Evolutionary conservation across 495 filamentous ascomycete genomes (phyloP).

Genomic region (Podospora fimiseda): DNA sequence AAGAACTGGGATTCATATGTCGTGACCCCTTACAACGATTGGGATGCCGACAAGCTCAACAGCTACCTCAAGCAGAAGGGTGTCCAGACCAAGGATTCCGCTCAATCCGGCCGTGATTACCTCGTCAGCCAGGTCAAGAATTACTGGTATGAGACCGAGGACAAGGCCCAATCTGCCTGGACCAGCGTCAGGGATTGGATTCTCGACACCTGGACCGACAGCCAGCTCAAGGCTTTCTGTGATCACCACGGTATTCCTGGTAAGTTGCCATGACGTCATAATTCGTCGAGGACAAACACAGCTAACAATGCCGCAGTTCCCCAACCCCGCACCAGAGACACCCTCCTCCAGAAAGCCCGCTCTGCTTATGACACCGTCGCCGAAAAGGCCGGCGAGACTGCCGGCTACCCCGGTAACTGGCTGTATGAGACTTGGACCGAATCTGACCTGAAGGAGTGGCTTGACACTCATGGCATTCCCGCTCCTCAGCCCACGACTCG

Average conservation of each 20-base stretch:
- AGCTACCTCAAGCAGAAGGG: conserved; percentile 63
- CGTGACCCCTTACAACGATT: conserved; percentile 59
- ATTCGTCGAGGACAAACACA: not conserved
- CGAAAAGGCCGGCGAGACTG: conserved; percentile 75
- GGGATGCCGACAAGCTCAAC: conserved; percentile 60
- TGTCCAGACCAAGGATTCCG: conserved; percentile 55
- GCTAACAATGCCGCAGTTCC: conserved; percentile 38
- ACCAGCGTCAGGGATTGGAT: conserved; percentile 80
- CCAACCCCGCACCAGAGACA: conserved; percentile 80
- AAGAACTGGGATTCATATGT: conserved; percentile 76
- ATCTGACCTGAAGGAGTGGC: conserved; percentile 60
- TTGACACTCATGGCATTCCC: conserved; percentile 85
- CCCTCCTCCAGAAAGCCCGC: conserved; percentile 68
- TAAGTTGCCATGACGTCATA: conserved; percentile 8
- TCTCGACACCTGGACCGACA: conserved; percentile 72
- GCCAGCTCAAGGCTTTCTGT: conserved; percentile 82
- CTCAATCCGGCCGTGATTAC: conserved; percentile 57
- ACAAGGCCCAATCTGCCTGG: conserved; percentile 63
- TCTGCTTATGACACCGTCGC: conserved; percentile 75
- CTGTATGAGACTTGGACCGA: conserved; percentile 78
- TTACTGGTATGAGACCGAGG: conserved; percentile 69
- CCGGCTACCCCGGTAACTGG: conserved; percentile 91
- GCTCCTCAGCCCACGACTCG: conserved; percentile 78
- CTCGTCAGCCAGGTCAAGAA: conserved; percentile 62
- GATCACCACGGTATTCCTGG: conserved; percentile 81